These are phyloP conservation scores for Tulasnella sp. DNA, from an alignment of 768 basidiomycete genomes.

Conservation along the genomic window DNA sequence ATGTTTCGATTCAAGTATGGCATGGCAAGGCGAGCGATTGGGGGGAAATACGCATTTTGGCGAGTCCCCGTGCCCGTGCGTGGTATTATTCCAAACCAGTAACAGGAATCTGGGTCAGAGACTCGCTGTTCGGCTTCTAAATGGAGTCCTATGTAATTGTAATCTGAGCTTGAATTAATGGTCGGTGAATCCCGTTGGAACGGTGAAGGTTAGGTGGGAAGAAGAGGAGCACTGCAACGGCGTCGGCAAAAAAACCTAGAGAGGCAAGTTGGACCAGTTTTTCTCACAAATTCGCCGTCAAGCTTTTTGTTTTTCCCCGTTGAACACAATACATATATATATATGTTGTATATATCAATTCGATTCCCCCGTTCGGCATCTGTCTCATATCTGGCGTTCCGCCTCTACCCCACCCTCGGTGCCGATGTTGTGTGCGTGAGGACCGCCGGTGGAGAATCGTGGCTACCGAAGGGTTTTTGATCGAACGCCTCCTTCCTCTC, in stretches of 20 bases:
- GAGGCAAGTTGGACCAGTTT: not conserved
- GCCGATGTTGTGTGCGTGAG: not conserved
- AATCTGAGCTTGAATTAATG: not conserved
- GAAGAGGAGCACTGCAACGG: not conserved
- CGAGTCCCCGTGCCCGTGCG: not conserved
- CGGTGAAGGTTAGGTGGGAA: not conserved
- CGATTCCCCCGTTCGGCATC: not conserved
- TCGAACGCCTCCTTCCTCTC: not conserved
- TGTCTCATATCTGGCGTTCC: not conserved
- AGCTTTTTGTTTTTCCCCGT: conserved; percentile 7
- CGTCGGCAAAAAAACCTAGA: not conserved
- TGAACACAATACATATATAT: not conserved
- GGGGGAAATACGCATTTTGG: not conserved
- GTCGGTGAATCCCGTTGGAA: not conserved
- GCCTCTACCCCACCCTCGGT: not conserved
- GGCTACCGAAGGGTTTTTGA: not conserved
- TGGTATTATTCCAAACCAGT: not conserved
- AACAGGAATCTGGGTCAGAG: no score
- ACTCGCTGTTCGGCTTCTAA: no score
- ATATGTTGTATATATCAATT: no score
- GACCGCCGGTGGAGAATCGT: not conserved
- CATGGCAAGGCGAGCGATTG: not conserved
- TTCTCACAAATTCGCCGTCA: conserved; percentile 15
- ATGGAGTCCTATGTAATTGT: no score
- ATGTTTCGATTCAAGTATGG: not conserved